Conservation (phyloP, 2,329 filamentous ascomycete species). For the Coniochaeta sp. region DNA sequence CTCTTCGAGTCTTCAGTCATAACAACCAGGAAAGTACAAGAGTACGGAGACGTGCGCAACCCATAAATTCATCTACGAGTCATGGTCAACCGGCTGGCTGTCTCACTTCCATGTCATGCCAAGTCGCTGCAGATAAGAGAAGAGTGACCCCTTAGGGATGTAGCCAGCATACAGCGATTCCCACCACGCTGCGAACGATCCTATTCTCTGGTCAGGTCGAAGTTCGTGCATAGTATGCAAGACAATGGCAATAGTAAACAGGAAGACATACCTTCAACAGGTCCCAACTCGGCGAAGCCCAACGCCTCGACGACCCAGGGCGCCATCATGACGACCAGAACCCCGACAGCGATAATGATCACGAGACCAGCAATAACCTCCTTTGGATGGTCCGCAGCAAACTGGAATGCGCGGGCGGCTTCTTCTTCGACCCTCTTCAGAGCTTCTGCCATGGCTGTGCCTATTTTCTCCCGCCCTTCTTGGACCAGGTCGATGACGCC, state of each 20-base stretch:
- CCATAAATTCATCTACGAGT: no score
- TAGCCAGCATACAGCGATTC: constrained; percentile 27
- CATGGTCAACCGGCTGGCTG: no score
- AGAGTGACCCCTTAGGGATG: constrained; percentile 31
- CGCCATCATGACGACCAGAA: constrained; percentile 13
- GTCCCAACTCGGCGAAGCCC: constrained; percentile 12
- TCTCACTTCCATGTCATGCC: constrained; percentile 24
- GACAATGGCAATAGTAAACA: background rate
- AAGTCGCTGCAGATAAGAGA: constrained; percentile 32
- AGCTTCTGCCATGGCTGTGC: constrained; percentile 12
- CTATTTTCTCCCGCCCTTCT: constrained; percentile 8
- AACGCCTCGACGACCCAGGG: constrained; percentile 14
- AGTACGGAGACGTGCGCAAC: no score
- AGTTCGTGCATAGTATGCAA: background rate
- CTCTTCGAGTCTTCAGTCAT: no score
- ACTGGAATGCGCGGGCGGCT: constrained; percentile 11
- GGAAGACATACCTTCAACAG: background rate
- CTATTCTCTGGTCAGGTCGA: constrained; percentile 3
- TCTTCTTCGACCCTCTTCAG: constrained; percentile 9
- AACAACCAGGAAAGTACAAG: no score
- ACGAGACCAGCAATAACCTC: constrained; percentile 11
- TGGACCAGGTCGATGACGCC: constrained; percentile 11
- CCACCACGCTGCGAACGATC: constrained; percentile 31
- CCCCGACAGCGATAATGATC: constrained; percentile 11
- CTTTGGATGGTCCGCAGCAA: constrained; percentile 10